Evolutionary conservation across 768 basidiomycete genomes (phyloP).

Genomic region (Royoungia palumana): DNA sequence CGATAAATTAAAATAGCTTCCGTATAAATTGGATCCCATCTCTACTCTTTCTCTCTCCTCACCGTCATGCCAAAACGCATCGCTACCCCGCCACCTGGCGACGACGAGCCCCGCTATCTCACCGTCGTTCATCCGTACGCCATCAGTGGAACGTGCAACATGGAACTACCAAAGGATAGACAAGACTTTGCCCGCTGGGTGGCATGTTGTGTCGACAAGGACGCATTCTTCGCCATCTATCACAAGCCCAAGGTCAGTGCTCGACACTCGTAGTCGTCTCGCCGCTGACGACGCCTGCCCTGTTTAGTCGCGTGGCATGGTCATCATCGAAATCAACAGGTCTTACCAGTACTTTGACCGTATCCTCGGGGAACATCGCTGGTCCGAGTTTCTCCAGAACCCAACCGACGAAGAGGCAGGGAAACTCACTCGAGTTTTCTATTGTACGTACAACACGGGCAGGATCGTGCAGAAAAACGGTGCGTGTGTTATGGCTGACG

Average conservation of each 20-base stretch:
- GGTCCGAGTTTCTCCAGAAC: slow-evolving; percentile 36
- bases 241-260: slow-evolving; percentile 44
- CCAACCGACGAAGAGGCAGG: slow-evolving; percentile 31
- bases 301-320: slow-evolving; percentile 40
- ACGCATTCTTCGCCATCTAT: slow-evolving; percentile 38
- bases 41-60: background rate
- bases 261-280: too few species aligned
- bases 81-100: slow-evolving; percentile 39
- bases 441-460: slow-evolving; percentile 36
- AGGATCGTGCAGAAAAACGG: slow-evolving; percentile 45
- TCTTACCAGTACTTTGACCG: slow-evolving; percentile 29
- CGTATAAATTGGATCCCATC: slow-evolving; percentile 1
- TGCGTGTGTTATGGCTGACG: slow-evolving; percentile 29
- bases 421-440: slow-evolving; percentile 36
- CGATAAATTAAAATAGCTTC: background rate
- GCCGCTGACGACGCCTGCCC: too few species aligned
- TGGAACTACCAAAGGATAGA: slow-evolving; percentile 38
- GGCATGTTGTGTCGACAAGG: slow-evolving; percentile 36
- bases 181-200: slow-evolving; percentile 42
- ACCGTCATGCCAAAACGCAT: slow-evolving; percentile 40
- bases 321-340: slow-evolving; percentile 42
- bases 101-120: slow-evolving; percentile 45
- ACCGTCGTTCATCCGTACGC: slow-evolving; percentile 47
- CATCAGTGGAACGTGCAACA: slow-evolving; percentile 34
- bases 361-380: slow-evolving; percentile 42